A percentile compares a stretch with the other conserved stretches of the same genome.
These are phyloP conservation scores for Cryptosporidium felis DNA, from an alignment of 169 alveolate species.

Conservation along the genomic window DNA sequence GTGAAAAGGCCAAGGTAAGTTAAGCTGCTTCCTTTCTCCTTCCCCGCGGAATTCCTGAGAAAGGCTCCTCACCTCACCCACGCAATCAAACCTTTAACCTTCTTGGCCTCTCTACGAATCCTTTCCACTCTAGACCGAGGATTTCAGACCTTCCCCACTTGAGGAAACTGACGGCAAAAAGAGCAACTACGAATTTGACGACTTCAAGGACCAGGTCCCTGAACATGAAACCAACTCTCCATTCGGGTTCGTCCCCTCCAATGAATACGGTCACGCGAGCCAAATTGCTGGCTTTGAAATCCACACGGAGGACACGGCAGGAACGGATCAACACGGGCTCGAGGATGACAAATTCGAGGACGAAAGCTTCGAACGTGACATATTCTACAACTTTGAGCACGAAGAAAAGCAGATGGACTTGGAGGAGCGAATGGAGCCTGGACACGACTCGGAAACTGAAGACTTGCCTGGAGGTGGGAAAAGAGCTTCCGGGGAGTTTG, in stretches of 20 bases:
- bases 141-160: not conserved
- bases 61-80: no score
- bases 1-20: no score
- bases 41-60: no score
- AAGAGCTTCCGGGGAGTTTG: no score
- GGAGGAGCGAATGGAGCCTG: not conserved
- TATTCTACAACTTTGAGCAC: not conserved
- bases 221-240: constrained; percentile 15
- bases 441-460: no score
- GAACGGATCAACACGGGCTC: not conserved
- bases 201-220: not conserved
- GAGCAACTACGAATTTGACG: not conserved
- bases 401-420: not conserved
- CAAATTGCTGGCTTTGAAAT: not conserved
- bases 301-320: not conserved
- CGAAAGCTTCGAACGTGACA: no score
- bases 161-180: not conserved
- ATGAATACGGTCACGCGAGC: not conserved
- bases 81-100: no score
- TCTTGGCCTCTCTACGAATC: not conserved
- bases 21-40: no score
- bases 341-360: no score
- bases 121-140: not conserved
- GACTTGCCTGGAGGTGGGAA: no score
- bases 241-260: constrained; percentile 42